phyloP scores from a whole-genome alignment of 192 early-diverging fungal genomes.

The Backusella macrospora region DNA sequence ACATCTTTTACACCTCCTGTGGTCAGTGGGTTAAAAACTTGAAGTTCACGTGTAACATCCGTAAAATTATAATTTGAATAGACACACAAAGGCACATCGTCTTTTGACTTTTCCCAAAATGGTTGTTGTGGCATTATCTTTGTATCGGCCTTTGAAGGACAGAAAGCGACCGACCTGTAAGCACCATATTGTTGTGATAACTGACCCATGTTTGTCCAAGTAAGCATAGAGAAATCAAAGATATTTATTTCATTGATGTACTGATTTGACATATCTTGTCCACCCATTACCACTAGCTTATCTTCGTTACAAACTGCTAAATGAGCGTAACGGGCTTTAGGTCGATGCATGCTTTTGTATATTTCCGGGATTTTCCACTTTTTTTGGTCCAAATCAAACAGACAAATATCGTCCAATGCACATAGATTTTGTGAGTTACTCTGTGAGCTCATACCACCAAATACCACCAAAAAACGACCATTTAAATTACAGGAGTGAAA shows the following conservation, averaged over 20 bases:
- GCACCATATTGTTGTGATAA: conserved; percentile 74
- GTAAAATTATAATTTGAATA: conserved; percentile 84
- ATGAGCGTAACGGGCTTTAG: conserved; percentile 76
- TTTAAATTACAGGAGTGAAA: conserved; percentile 78
- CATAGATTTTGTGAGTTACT: conserved; percentile 51
- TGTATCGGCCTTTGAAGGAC: conserved; percentile 36
- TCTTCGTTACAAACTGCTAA: conserved; percentile 63
- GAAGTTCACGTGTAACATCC: conserved; percentile 72
- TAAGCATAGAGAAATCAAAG: conserved; percentile 61
- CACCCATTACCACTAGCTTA: conserved; percentile 69
- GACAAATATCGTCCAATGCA: conserved; percentile 65
- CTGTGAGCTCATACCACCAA: conserved; percentile 76
- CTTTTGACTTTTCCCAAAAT: conserved; percentile 29
- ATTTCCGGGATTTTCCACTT: conserved; percentile 58
- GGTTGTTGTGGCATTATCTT: conserved; percentile 34
- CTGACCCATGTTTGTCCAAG: conserved; percentile 62
- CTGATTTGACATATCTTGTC: conserved; percentile 73
- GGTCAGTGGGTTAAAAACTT: conserved; percentile 56
- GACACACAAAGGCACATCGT: conserved; percentile 57
- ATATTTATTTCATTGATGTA: conserved; percentile 81
- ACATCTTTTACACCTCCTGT: conserved; percentile 57
- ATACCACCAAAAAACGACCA: conserved; percentile 64
- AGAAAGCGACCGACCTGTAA: conserved; percentile 72
- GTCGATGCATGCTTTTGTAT: conserved; percentile 45
- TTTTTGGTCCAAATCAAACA: conserved; percentile 65